Evolutionary conservation across 371 early-diverging fungal genomes (phyloP), one percentile per base, ranked within the genome.

Genomic region (Actinomortierella ambigua): DNA sequence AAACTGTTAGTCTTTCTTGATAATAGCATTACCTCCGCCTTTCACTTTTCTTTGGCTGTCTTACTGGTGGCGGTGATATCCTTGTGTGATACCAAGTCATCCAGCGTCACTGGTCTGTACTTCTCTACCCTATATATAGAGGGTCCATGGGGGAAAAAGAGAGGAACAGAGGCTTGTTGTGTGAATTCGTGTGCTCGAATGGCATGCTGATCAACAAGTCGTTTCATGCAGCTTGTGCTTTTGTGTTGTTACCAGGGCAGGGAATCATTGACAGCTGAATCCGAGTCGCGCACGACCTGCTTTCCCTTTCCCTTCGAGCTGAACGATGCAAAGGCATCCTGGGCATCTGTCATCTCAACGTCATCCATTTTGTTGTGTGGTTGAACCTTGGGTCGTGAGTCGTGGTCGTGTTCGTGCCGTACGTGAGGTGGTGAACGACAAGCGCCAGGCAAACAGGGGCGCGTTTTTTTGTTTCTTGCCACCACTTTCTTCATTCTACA

Each of bases 1-100:
- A 24, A 1, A 29, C 46, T 43, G 13, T 50, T 18, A 34, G 41
- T 13, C 41, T n/a, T 20, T 51, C 15, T 48, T 55, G 49, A 17
- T 41, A 18, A 42, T 47, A 34, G 1, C 6, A 44, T 5, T 15
- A 50, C 8, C 22, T 49, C 17, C 15, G 24, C 4, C 34, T 42
- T 14, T 51, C 22, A 9, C n/a, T 14, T 11, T 54, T 17, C 15
- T 4, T 14, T 13, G 5, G 0, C 49, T 27, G 11, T 49, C 77
- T 61, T 86, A 93, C 94, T 86, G 15, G 98, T 97, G 20, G 87
- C 79, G 15, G 94, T 92, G 53, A 98, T 95, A 65, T 97, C 92
- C 55, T 87, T 68, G 65, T 97, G 97, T 22, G 97, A 94, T 15
- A 97, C 94, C 48, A 98, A 83, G 49, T 97, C 96, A 54, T 90